Evolutionary conservation across 352 stramenopile species (phyloP).

Genomic region (Globisporangium emineosum): DNA sequence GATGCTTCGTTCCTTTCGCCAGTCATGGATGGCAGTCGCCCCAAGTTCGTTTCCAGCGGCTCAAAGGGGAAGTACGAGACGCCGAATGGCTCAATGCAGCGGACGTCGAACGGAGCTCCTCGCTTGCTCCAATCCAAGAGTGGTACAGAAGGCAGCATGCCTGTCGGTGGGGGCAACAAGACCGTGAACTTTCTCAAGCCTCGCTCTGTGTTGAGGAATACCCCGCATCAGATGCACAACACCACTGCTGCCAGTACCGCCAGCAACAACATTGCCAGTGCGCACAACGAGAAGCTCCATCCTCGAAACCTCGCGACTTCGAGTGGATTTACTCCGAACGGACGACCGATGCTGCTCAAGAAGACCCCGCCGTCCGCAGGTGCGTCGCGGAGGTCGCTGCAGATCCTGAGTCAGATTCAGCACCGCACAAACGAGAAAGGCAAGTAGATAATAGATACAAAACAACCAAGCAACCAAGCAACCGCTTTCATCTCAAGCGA

Average conservation of each 20-base stretch:
- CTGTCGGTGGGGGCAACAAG: constrained; percentile 28
- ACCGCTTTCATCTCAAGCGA: neutral
- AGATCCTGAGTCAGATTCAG: constrained; percentile 84
- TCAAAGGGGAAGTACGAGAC: constrained; percentile 64
- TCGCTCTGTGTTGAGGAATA: constrained; percentile 43
- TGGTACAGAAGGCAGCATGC: constrained; percentile 26
- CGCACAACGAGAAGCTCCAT: constrained; percentile 10
- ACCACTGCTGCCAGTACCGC: constrained; percentile 6
- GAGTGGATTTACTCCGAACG: constrained; percentile 33
- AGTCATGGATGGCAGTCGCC: constrained; percentile 28
- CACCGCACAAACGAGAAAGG: constrained; percentile 38
- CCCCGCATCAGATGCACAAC: constrained; percentile 11
- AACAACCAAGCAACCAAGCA: too few species aligned
- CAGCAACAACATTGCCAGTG: neutral
- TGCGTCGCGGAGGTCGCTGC: constrained; percentile 64
- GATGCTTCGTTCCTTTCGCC: constrained; percentile 58
- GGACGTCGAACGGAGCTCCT: constrained; percentile 26
- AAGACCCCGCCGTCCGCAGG: constrained; percentile 66
- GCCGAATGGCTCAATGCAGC: constrained; percentile 28
- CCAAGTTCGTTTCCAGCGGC: constrained; percentile 38
- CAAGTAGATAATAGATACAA: constrained; percentile 13
- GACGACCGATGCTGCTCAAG: constrained; percentile 31
- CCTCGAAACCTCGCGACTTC: constrained; percentile 19
- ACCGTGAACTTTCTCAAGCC: constrained; percentile 82
- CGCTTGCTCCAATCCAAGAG: constrained; percentile 49